Evolutionary conservation across 2,329 filamentous ascomycete species (phyloP).

Genomic region (Colletotrichum filicis): DNA sequence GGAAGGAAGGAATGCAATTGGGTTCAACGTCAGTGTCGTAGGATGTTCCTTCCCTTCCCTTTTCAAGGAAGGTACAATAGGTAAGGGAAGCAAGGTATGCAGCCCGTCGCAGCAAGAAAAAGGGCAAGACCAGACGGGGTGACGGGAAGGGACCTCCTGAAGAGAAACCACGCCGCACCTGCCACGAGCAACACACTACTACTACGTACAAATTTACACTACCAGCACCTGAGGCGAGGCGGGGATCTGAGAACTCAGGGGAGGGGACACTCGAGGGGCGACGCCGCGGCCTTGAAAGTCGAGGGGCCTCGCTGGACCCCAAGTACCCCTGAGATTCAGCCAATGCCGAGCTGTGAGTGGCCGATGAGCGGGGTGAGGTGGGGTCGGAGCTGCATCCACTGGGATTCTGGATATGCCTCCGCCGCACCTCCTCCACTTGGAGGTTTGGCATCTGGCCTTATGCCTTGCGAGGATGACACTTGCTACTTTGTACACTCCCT

Average conservation of each 20-base stretch:
- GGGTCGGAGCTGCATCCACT: neutral
- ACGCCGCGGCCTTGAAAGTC: neutral
- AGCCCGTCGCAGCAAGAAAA: neutral
- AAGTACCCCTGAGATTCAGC: slow-evolving; percentile 26
- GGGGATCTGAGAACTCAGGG: neutral
- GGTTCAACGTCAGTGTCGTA: neutral
- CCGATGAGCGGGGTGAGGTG: neutral
- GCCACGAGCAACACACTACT: no score
- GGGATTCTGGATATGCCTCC: neutral
- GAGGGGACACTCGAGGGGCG: neutral
- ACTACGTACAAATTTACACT: no score
- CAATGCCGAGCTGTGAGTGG: slow-evolving; percentile 1
- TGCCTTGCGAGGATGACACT: neutral
- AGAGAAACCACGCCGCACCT: no score
- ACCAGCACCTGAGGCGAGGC: neutral
- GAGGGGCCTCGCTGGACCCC: slow-evolving; percentile 24
- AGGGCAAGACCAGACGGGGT: neutral
- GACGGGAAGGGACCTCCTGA: no score
- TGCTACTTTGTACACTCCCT: no score
- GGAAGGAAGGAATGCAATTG: neutral
- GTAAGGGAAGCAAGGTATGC: no score
- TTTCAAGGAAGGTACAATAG: no score
- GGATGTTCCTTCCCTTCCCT: no score
- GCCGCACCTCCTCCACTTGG: slow-evolving; percentile 10
- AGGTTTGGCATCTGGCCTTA: slow-evolving; percentile 1